A percentile compares a stretch with the other conserved stretches of the same genome.
These are phyloP conservation scores for Eimeria necatrix DNA, from an alignment of 169 alveolate species.

Conservation along the genomic window DNA sequence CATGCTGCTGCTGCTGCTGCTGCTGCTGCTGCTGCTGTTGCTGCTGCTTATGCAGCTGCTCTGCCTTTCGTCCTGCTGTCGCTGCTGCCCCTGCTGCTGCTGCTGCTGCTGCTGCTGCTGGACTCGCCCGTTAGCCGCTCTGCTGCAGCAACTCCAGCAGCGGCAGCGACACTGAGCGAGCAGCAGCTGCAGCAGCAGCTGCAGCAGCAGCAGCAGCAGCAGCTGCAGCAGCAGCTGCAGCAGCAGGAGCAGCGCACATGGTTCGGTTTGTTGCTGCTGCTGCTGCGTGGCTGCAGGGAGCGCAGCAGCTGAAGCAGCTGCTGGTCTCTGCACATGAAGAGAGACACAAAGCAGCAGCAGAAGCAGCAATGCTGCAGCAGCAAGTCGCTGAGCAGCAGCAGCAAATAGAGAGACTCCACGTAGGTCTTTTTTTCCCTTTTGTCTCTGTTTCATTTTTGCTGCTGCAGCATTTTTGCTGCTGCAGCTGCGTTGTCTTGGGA, in stretches of 20 bases:
- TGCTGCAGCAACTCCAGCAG: no score
- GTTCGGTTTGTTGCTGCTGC: no score
- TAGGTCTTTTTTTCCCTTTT: background rate
- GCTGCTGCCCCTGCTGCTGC: no score
- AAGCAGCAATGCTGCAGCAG: background rate
- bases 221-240: no score
- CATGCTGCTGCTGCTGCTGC: no score
- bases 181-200: no score
- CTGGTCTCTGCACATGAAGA: background rate
- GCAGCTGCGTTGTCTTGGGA: background rate
- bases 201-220: no score
- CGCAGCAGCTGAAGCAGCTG: background rate
- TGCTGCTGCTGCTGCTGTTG: background rate
- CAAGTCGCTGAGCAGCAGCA: constrained; percentile 1
- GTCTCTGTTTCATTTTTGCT: background rate
- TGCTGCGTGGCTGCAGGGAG: background rate
- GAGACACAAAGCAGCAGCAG: background rate
- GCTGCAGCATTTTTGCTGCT: background rate
- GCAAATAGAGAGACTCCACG: background rate
- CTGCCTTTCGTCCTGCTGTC: background rate
- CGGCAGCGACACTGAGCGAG: no score
- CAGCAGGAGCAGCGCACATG: no score
- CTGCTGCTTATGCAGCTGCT: background rate
- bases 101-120: no score
- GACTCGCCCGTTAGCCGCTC: no score